A percentile compares a stretch with the other conserved stretches of the same genome.
Conservation (phyloP, 345 rosid species). For the Acer saccharum region DNA sequence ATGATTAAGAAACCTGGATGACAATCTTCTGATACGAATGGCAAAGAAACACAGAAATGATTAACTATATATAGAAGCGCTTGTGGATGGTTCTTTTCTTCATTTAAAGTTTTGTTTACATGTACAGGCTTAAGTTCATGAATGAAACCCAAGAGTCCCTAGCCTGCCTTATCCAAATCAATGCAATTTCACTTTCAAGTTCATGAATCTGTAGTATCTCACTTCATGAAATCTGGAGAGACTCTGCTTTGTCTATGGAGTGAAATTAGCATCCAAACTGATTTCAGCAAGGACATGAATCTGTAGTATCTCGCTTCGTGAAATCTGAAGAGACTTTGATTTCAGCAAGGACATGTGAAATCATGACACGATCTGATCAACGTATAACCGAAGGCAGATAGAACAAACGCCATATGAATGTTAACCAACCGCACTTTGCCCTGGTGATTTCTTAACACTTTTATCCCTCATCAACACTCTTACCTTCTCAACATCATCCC, state of each 20-base stretch:
- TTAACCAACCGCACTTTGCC: conserved; percentile 38
- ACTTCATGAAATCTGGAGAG: not conserved
- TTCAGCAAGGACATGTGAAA: not conserved
- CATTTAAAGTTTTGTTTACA: not conserved
- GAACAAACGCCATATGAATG: not conserved
- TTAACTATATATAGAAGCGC: not conserved
- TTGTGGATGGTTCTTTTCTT: not conserved
- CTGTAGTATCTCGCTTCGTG: too few species aligned
- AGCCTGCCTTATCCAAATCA: not conserved
- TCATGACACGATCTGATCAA: not conserved
- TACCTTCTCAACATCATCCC: conserved; percentile 65
- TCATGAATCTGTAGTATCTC: not conserved
- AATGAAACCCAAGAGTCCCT: conserved; percentile 5
- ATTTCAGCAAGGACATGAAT: not conserved
- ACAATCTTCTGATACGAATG: not conserved
- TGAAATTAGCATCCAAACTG: not conserved
- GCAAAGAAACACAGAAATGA: not conserved
- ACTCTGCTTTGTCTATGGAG: not conserved
- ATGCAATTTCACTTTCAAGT: not conserved
- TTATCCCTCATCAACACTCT: conserved; percentile 55
- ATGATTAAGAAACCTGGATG: not conserved
- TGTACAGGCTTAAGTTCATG: not conserved
- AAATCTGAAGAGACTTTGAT: not conserved
- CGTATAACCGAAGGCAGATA: not conserved
- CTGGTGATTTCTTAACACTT: conserved; percentile 46